A percentile compares a stretch with the other conserved stretches of the same genome.
Conservation (phyloP, 225 moss, liverwort and hornwort species). For the Pseudoscleropodium purum region DNA sequence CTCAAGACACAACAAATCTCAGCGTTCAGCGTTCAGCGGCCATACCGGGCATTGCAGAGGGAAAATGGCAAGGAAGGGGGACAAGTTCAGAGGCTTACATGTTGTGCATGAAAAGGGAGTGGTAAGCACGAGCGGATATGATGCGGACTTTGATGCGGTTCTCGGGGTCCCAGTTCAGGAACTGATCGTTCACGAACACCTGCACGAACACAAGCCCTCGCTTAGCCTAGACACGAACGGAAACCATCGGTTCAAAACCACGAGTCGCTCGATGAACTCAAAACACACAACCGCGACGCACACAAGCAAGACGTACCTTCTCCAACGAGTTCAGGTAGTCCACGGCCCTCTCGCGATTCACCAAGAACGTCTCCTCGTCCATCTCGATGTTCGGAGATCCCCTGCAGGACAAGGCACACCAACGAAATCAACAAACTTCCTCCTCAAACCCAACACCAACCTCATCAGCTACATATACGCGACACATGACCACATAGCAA, state of each 20-base stretch:
- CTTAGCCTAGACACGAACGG: neutral
- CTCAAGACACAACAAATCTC: conserved; percentile 1
- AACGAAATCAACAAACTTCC: neutral
- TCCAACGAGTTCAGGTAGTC: conserved; percentile 95
- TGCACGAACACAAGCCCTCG: neutral
- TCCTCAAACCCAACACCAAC: neutral
- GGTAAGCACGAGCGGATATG: conserved; percentile 95
- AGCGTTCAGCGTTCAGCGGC: conserved; percentile 20
- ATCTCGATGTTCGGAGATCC: conserved; percentile 98
- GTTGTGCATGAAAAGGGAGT: conserved; percentile 97
- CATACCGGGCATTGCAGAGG: conserved; percentile 35
- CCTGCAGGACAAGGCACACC: conserved; percentile 13
- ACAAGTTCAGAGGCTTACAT: conserved; percentile 60
- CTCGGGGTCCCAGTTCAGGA: conserved; percentile 91
- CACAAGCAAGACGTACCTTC: conserved; percentile 36
- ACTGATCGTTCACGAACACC: conserved; percentile 98
- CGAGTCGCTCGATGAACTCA: neutral
- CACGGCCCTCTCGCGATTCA: conserved; percentile 88
- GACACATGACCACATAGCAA: neutral
- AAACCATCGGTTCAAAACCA: neutral
- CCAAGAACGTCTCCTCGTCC: conserved; percentile 96
- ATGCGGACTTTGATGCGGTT: conserved; percentile 96
- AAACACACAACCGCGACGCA: neutral
- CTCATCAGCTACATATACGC: neutral
- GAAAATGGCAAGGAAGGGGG: neutral